Conservation (phyloP, 139 green algal species). For the Volvox reticuliferus region DNA sequence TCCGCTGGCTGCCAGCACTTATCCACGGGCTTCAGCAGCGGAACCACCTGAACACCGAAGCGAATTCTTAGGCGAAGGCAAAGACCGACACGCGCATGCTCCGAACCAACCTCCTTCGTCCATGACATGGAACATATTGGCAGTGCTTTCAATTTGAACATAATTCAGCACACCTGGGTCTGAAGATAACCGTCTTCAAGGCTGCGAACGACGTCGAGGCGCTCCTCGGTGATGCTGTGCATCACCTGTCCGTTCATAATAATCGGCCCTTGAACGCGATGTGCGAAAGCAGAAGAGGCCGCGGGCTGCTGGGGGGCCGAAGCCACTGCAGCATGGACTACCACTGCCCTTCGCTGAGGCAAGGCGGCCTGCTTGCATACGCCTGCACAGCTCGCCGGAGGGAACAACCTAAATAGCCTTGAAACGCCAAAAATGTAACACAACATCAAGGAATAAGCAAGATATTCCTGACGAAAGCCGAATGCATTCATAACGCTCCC, state of each 20-base stretch:
- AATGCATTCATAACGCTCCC: too few species aligned
- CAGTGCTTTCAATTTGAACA: not conserved
- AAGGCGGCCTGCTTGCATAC: constrained; percentile 1
- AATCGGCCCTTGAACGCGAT: constrained; percentile 62
- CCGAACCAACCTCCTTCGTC: too few species aligned
- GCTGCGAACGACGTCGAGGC: constrained; percentile 76
- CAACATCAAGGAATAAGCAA: too few species aligned
- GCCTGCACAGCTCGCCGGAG: not conserved
- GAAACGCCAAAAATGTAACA: too few species aligned
- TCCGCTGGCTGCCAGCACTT: constrained; percentile 98
- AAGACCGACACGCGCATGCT: too few species aligned
- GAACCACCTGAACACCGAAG: constrained; percentile 69
- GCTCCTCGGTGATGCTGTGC: constrained; percentile 79
- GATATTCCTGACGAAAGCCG: too few species aligned
- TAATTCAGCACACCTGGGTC: constrained; percentile 56
- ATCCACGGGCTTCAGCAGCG: constrained; percentile 84
- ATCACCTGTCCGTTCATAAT: constrained; percentile 82
- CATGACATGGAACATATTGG: not conserved
- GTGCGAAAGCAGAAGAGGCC: not conserved
- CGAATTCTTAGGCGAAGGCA: too few species aligned
- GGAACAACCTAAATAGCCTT: too few species aligned
- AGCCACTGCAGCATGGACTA: constrained; percentile 8
- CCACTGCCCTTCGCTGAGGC: not conserved
- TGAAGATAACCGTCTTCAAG: constrained; percentile 73
- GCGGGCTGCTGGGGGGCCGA: constrained; percentile 1